phyloP scores from a whole-genome alignment of 1,284 basidiomycete species.

The Austroboletus rostrupii region DNA sequence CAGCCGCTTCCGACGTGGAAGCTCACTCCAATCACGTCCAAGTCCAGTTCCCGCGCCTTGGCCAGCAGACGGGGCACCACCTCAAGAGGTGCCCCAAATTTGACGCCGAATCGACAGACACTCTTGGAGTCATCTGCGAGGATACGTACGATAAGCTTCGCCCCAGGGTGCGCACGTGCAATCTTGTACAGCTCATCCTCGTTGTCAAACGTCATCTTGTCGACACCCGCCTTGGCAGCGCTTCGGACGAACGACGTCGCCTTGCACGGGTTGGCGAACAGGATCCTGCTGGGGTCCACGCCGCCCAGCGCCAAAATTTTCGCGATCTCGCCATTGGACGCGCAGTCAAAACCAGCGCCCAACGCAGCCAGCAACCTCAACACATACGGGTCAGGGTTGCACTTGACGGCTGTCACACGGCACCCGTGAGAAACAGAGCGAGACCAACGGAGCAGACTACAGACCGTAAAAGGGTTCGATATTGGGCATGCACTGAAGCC shows the following conservation, averaged over 20 bases:
- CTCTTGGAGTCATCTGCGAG: conserved; percentile 96
- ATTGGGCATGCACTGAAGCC: conserved; percentile 77
- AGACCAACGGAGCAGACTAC: conserved; percentile 21
- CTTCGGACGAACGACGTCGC: conserved; percentile 89
- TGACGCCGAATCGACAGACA: conserved; percentile 89
- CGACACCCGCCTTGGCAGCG: conserved; percentile 75
- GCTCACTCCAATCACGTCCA: conserved; percentile 92
- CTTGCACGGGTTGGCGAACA: conserved; percentile 99
- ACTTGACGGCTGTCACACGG: conserved; percentile 37
- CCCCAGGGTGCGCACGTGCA: conserved; percentile 74
- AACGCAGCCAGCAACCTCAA: conserved; percentile 86
- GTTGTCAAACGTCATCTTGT: conserved; percentile 98
- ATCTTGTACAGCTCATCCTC: conserved; percentile 97
- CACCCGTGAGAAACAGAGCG: conserved; percentile 19
- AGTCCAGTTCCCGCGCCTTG: conserved; percentile 75
- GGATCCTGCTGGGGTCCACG: conserved; percentile 75
- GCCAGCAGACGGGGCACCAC: conserved; percentile 78
- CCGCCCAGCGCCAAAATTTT: conserved; percentile 75
- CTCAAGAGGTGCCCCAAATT: conserved; percentile 91
- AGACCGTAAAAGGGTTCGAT: conserved; percentile 84
- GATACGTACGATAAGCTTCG: conserved; percentile 91
- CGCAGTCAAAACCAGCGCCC: conserved; percentile 95
- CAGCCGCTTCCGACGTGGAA: conserved; percentile 99
- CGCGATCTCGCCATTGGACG: conserved; percentile 93
- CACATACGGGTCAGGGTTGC: conserved; percentile 95